Evolutionary conservation across 2,329 filamentous ascomycete genomes (phyloP).

Genomic region (Penicillium nordicum): DNA sequence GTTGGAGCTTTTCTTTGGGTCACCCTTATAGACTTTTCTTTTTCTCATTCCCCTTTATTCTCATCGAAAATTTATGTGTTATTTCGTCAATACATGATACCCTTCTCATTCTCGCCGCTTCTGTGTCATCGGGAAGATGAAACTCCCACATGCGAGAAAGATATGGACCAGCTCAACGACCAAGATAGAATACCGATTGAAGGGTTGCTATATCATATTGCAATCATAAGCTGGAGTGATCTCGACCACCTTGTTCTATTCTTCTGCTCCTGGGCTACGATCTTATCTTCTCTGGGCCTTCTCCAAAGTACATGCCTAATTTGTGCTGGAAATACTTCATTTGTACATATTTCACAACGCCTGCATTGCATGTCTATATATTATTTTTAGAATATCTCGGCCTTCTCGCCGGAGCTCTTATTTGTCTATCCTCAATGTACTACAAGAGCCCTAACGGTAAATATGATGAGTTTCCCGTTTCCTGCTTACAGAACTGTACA

Average conservation of each 20-base stretch:
- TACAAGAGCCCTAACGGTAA: neutral
- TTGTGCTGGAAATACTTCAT: neutral
- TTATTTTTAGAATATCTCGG: neutral
- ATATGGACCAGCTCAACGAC: neutral
- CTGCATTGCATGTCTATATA: neutral
- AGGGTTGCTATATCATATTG: neutral
- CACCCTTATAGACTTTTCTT: slow-evolving; percentile 18
- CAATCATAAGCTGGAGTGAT: neutral
- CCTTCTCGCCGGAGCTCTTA: neutral
- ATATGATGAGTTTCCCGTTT: neutral
- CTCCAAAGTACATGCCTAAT: neutral
- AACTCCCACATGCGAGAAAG: neutral
- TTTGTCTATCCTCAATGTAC: neutral
- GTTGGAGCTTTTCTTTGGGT: slow-evolving; percentile 8
- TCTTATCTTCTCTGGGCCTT: neutral
- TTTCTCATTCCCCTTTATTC: neutral
- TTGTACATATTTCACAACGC: neutral
- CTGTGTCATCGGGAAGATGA: neutral
- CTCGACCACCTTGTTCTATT: neutral
- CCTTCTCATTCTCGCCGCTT: neutral
- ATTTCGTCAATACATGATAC: neutral
- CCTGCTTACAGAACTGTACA: neutral
- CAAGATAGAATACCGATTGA: neutral
- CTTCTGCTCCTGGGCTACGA: neutral
- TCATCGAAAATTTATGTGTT: neutral